Base-by-base conservation (phyloP, 768 basidiomycete genomes). In the Boletus reticulatus region DNA sequence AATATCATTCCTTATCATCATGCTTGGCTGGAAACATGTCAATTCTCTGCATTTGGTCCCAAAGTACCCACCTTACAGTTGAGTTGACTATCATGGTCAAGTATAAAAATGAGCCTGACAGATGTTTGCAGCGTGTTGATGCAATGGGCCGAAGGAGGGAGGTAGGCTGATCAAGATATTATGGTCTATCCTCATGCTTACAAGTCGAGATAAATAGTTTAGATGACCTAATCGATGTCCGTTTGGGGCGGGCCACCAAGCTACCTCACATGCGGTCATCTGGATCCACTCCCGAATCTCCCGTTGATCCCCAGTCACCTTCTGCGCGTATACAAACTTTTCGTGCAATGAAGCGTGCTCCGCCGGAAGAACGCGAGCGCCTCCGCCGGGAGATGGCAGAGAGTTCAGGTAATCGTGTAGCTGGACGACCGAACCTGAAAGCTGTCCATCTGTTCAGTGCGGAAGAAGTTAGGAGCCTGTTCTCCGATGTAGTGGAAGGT, bases 1-100 rank as follows among this genome's bases (percentile, higher is more conserved):
- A 96, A 98, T 60, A 96, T 98, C 60, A 82, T 98, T 57, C 93
- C 91, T 5, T 97, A 97, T 65, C 96, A 98, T 69, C 94, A 96
- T 65, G 85, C 94, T 1, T 98, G 94, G 94, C 80, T 98, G 22
- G 94, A 98, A 69, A 78, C 81, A 0, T 82, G 80, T 52, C 87
- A 88, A 57, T 96, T 97, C 73, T 95, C 93, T 2, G 76, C 86
- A 0, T 95, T 96, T 66, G 94, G 93, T 0, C 92, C 92, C 0
- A 84, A 85, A 62, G 85, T 98, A 24, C 93, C 92, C 5, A 89
- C 94, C 1, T 71, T 97, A 37, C 91, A 94, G 91, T 92, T 70
- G 62, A 72, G 87, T 74, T 6, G 11, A 46, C 34, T 2, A 22
- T 19, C 9, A 4, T 14, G 1, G 10, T 6, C 47, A 37, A 20